These are phyloP conservation scores for Blastomyces emzantsi DNA, from an alignment of 2,329 filamentous ascomycete genomes.

Conservation along the genomic window DNA sequence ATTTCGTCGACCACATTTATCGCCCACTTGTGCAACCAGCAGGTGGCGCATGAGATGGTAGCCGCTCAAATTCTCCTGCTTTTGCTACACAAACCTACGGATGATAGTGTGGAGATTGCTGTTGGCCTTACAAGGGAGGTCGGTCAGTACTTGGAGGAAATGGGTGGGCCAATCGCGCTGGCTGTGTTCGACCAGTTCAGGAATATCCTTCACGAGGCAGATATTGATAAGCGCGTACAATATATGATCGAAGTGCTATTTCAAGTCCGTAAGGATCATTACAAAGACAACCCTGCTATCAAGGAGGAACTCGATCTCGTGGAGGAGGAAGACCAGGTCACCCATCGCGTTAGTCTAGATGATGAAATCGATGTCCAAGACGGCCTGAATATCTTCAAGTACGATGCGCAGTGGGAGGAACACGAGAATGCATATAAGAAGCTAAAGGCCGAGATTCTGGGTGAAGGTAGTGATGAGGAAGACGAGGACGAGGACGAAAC, in stretches of 20 bases:
- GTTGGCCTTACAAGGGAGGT: slow-evolving; percentile 89
- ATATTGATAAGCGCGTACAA: slow-evolving; percentile 96
- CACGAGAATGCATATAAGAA: slow-evolving; percentile 85
- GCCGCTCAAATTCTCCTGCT: slow-evolving; percentile 86
- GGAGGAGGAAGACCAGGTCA: slow-evolving; percentile 97
- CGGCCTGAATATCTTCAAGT: slow-evolving; percentile 90
- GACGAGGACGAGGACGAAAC: slow-evolving; percentile 59
- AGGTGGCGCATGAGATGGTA: slow-evolving; percentile 89
- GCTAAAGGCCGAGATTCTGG: slow-evolving; percentile 86
- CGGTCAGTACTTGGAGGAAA: slow-evolving; percentile 88
- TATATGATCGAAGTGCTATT: slow-evolving; percentile 99
- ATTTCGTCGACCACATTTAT: slow-evolving; percentile 89
- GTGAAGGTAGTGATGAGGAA: slow-evolving; percentile 81
- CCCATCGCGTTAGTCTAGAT: slow-evolving; percentile 73
- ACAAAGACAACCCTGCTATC: slow-evolving; percentile 86
- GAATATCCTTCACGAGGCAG: slow-evolving; percentile 89
- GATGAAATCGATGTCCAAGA: slow-evolving; percentile 80
- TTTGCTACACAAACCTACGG: slow-evolving; percentile 89
- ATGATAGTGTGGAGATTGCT: slow-evolving; percentile 96
- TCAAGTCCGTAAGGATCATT: slow-evolving; percentile 90
- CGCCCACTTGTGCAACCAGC: slow-evolving; percentile 90
- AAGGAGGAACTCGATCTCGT: slow-evolving; percentile 91
- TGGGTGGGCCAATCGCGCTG: slow-evolving; percentile 79
- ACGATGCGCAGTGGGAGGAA: slow-evolving; percentile 78
- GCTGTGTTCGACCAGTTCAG: slow-evolving; percentile 94